phyloP scores from a whole-genome alignment of 345 rosid species.

The Garcia nutans region DNA sequence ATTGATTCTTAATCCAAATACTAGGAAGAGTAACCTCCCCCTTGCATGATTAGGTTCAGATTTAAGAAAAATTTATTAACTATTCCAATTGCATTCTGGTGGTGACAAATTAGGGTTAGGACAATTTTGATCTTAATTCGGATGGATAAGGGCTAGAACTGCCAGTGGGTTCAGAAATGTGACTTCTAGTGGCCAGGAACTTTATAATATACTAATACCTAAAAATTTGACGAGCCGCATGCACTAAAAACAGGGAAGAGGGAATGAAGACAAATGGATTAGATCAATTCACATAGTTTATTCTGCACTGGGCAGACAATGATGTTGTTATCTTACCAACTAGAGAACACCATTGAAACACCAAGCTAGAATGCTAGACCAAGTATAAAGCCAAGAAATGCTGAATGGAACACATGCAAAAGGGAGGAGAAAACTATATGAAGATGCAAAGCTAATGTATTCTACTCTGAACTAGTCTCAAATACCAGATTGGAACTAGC shows the following conservation, averaged over 20 bases:
- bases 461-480: no score
- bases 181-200: neutral
- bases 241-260: neutral
- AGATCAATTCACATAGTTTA: neutral
- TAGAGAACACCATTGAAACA: neutral
- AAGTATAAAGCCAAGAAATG: neutral
- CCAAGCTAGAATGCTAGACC: neutral
- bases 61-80: neutral
- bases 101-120: neutral
- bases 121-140: no score
- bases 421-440: no score
- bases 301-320: neutral
- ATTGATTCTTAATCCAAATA: neutral
- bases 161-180: neutral
- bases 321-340: neutral
- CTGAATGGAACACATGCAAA: neutral
- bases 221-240: neutral
- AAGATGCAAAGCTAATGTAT: no score
- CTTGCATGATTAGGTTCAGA: neutral
- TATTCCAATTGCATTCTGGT: neutral
- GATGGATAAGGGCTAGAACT: no score
- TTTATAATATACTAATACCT: neutral
- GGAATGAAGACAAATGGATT: neutral
- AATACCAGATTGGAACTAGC: no score
- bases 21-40: neutral